These are phyloP conservation scores for Fraxinus nigra DNA, from an alignment of 305 asterid species.

Conservation along the genomic window DNA sequence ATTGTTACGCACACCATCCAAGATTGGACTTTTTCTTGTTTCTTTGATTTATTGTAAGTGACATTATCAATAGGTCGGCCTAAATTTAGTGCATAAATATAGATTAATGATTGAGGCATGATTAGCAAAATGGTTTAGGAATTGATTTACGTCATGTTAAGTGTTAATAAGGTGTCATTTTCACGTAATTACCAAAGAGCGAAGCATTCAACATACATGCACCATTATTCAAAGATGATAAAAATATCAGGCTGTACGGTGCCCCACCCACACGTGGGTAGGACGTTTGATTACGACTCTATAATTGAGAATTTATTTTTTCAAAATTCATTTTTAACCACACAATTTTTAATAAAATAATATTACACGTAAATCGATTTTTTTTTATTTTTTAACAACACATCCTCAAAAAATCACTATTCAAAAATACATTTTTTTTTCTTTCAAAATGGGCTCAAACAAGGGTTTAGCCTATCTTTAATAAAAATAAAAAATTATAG, in stretches of 20 bases:
- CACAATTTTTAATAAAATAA: too few relatives aligned
- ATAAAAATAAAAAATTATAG: too few relatives aligned
- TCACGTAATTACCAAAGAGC: constrained; percentile 11
- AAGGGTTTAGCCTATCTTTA: too few relatives aligned
- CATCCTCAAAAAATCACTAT: too few relatives aligned
- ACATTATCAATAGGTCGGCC: neutral
- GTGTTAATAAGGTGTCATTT: constrained; percentile 9
- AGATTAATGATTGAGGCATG: constrained; percentile 6
- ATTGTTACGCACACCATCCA: too few relatives aligned
- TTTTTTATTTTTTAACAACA: too few relatives aligned
- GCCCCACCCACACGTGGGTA: neutral
- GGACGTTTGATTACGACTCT: neutral
- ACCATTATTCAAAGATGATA: neutral
- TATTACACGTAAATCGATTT: too few relatives aligned
- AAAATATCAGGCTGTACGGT: neutral
- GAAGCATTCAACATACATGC: constrained; percentile 6
- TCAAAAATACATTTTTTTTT: too few relatives aligned
- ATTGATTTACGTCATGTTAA: constrained; percentile 7
- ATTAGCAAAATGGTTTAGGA: neutral
- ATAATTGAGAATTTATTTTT: too few relatives aligned
- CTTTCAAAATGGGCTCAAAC: too few relatives aligned
- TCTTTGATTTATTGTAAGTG: neutral
- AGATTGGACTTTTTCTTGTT: neutral
- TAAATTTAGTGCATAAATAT: neutral
- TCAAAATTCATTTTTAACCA: too few relatives aligned